Evolutionary conservation across 169 alveolate species (phyloP).

Genomic region (Cryptosporidium meleagridis): DNA sequence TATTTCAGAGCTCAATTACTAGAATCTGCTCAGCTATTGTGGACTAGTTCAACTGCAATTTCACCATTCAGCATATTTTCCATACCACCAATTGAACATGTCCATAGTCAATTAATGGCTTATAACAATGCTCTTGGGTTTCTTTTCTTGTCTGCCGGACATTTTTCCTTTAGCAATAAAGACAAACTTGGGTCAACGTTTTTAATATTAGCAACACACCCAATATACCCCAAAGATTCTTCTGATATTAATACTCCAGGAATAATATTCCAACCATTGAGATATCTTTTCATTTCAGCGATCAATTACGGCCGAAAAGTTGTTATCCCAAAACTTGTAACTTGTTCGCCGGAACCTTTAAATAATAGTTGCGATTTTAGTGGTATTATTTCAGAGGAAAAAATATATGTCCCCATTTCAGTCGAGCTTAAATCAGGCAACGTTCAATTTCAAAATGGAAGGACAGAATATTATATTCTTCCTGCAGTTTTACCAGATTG

Average conservation of each 20-base stretch:
- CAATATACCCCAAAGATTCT: slow-evolving; percentile 56
- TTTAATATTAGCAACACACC: slow-evolving; percentile 58
- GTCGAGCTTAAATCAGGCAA: slow-evolving; percentile 3
- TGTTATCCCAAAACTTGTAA: slow-evolving; percentile 27
- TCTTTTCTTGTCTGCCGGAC: slow-evolving; percentile 63
- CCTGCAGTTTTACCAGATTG: slow-evolving; percentile 49
- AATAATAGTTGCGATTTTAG: neutral
- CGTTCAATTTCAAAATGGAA: neutral
- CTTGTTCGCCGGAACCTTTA: neutral
- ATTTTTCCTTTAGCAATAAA: slow-evolving; percentile 26
- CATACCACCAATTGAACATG: slow-evolving; percentile 70
- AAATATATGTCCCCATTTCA: slow-evolving; percentile 16
- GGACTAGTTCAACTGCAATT: slow-evolving; percentile 74
- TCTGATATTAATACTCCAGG: slow-evolving; percentile 70
- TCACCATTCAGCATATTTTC: slow-evolving; percentile 64
- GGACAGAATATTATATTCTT: slow-evolving; percentile 11
- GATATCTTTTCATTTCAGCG: slow-evolving; percentile 40
- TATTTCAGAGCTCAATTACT: slow-evolving; percentile 43
- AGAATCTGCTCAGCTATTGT: slow-evolving; percentile 47
- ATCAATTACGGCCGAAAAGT: slow-evolving; percentile 11
- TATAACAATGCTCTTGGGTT: slow-evolving; percentile 73
- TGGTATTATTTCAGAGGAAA: slow-evolving; percentile 21
- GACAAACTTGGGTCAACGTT: slow-evolving; percentile 29
- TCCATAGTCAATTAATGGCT: slow-evolving; percentile 66
- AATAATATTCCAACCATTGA: slow-evolving; percentile 65